These are phyloP conservation scores for Citrus medica DNA, from an alignment of 345 rosid species.

Conservation along the genomic window DNA sequence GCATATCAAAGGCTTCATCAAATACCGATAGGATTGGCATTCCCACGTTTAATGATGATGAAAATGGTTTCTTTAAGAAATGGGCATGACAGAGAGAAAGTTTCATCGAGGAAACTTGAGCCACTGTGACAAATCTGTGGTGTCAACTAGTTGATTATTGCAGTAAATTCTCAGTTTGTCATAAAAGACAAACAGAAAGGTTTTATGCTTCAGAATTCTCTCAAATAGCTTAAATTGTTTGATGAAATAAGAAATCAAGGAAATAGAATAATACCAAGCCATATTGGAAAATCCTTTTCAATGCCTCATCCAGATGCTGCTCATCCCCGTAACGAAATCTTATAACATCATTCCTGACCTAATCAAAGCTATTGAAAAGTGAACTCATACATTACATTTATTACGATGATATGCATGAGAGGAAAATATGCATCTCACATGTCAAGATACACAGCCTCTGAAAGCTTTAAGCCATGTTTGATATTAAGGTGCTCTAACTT, in stretches of 20 bases:
- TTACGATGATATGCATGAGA: background rate
- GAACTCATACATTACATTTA: conserved; percentile 5
- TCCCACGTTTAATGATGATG: background rate
- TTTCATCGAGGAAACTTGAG: background rate
- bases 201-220: background rate
- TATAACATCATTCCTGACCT: conserved; percentile 86
- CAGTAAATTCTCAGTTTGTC: background rate
- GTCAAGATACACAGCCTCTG: background rate
- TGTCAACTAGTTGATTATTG: background rate
- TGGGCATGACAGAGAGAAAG: background rate
- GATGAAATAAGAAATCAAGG: background rate
- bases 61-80: background rate
- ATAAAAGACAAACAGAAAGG: background rate
- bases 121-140: background rate
- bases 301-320: conserved; percentile 93
- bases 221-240: background rate
- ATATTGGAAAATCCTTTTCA: conserved; percentile 85
- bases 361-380: conserved; percentile 22
- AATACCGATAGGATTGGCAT: background rate
- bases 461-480: background rate
- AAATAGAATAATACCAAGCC: conserved; percentile 57
- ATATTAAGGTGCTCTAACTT: no score
- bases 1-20: background rate
- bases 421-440: background rate
- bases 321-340: conserved; percentile 95